phyloP scores from a whole-genome alignment of 768 basidiomycete genomes.

The Russula brevipes region DNA sequence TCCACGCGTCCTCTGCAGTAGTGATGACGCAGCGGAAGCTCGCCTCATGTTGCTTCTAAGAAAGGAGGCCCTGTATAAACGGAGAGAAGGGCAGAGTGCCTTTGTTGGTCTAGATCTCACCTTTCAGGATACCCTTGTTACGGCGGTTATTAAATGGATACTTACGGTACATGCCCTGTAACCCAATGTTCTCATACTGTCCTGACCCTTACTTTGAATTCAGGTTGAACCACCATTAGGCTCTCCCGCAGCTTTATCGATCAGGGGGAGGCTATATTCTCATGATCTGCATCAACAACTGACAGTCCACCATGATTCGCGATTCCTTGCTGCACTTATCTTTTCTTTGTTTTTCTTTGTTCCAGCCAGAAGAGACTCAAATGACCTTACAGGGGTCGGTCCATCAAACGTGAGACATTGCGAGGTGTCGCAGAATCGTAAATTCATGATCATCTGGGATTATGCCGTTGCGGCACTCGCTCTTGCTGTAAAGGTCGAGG shows the following conservation, averaged over 20 bases:
- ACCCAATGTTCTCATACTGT: not conserved
- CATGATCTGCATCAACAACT: constrained; percentile 22
- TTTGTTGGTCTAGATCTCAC: not conserved
- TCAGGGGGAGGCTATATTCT: constrained; percentile 2
- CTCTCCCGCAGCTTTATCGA: not conserved
- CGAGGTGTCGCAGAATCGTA: not conserved
- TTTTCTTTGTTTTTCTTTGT: constrained; percentile 17
- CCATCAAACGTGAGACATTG: not conserved
- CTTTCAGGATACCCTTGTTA: not conserved
- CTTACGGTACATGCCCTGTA: constrained; percentile 8
- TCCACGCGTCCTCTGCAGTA: not conserved
- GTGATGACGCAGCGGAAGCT: constrained; percentile 11
- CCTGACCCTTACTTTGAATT: not conserved
- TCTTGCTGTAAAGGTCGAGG: constrained; percentile 23
- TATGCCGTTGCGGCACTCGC: constrained; percentile 23
- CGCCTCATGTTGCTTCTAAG: constrained; percentile 7
- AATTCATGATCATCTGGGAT: constrained; percentile 15
- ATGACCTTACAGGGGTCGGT: not conserved
- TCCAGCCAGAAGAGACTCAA: not conserved
- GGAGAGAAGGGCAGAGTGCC: not conserved
- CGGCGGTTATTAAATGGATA: constrained; percentile 21
- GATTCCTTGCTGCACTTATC: constrained; percentile 21
- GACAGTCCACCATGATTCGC: constrained; percentile 17
- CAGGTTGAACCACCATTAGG: constrained; percentile 20
- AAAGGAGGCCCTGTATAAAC: constrained; percentile 1